phyloP scores from a whole-genome alignment of 345 rosid genomes.

The Arabis alpina region DNA sequence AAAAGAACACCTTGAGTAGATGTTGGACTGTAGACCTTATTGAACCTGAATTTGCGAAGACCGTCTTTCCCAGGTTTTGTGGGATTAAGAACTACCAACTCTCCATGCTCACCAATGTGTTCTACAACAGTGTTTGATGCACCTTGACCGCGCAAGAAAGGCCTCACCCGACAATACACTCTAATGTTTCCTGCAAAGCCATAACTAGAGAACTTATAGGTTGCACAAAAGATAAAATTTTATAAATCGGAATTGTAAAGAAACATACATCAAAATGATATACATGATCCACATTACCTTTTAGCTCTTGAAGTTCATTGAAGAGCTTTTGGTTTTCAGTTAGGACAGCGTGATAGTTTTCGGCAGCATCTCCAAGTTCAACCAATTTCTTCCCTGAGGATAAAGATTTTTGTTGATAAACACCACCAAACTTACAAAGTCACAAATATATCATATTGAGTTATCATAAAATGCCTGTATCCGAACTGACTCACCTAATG shows the following conservation, averaged over 20 bases:
- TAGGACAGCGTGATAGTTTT: conserved; percentile 68
- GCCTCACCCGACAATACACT: conserved; percentile 86
- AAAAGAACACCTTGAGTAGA: conserved; percentile 78
- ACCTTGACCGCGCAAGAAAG: conserved; percentile 68
- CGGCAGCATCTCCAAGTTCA: conserved; percentile 64
- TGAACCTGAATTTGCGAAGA: conserved; percentile 69
- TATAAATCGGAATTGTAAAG: not conserved
- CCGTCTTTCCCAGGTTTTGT: conserved; percentile 85
- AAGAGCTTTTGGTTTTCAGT: conserved; percentile 80
- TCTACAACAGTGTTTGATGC: conserved; percentile 59
- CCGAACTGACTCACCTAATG: conserved; percentile 54
- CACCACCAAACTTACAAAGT: conserved; percentile 25
- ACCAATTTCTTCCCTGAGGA: conserved; percentile 57
- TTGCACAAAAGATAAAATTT: not conserved
- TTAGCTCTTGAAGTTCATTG: conserved; percentile 92
- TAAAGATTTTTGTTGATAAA: not conserved
- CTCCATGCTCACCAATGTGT: conserved; percentile 72
- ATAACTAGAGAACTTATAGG: conserved; percentile 10
- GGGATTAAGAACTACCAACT: conserved; percentile 71
- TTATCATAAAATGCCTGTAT: not conserved
- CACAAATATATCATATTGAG: conserved; percentile 4
- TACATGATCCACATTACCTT: conserved; percentile 56
- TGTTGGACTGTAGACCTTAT: conserved; percentile 72
- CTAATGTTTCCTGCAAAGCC: conserved; percentile 79
- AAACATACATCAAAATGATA: not conserved